phyloP scores from a whole-genome alignment of 306 rosid genomes.

The Cicer pinnatifidum region DNA sequence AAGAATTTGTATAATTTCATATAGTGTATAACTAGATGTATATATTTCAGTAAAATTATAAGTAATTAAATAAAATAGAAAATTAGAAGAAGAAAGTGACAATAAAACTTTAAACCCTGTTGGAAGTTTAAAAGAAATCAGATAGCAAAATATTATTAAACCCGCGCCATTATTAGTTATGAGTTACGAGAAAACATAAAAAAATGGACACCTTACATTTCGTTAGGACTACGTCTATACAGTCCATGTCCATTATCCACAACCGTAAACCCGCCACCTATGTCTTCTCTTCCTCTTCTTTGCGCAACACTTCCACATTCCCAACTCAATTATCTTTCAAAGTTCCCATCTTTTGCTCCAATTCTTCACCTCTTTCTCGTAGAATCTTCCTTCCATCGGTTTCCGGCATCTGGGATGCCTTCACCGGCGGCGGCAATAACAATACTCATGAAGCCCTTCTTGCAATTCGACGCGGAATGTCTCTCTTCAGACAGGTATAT shows the following conservation, averaged over 20 bases:
- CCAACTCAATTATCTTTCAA: constrained; percentile 44
- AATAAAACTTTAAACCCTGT: no score
- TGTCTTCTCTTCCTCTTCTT: constrained; percentile 40
- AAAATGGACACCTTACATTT: background rate
- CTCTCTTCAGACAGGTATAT: constrained; percentile 72
- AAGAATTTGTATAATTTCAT: no score
- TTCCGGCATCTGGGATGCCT: constrained; percentile 84
- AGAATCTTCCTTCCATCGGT: constrained; percentile 73
- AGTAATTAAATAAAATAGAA: no score
- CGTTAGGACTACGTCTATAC: background rate
- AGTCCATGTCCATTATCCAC: constrained; percentile 36
- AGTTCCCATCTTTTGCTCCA: constrained; percentile 43
- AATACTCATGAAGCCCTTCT: constrained; percentile 68
- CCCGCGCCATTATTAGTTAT: background rate
- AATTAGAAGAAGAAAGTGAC: no score
- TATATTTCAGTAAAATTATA: no score
- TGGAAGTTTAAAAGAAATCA: no score
- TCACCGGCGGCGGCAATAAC: constrained; percentile 67
- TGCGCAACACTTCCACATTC: constrained; percentile 35
- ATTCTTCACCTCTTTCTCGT: constrained; percentile 51
- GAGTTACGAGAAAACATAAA: background rate
- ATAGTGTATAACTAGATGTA: no score
- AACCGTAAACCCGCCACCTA: constrained; percentile 48
- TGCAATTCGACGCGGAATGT: constrained; percentile 82
- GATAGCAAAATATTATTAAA: background rate